Evolutionary conservation across 2,329 filamentous ascomycete species (phyloP), one percentile per base, ranked within the genome.

Genomic region (Fusarium circinatum): DNA sequence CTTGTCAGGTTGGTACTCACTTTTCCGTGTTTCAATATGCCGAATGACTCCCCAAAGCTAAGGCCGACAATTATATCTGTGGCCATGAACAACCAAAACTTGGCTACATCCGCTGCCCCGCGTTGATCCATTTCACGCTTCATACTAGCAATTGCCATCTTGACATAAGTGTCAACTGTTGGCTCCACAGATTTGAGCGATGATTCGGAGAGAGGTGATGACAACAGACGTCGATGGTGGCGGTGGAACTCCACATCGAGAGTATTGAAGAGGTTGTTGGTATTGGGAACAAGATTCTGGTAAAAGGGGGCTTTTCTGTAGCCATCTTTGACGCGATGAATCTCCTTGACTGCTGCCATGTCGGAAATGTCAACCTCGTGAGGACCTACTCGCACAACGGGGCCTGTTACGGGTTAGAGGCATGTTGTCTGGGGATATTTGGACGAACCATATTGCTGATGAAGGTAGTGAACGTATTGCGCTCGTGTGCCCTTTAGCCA

Each of bases 361-460:
- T 60, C 45, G 11, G 34, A 60, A 7, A 60, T 41, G 8, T 54
- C 45, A 5, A 60, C 45, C 2, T 60, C 57, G 3, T 18, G 11
- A 10, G 57, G 34, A 2, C 57, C 57, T 15, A 54, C 45, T 8
- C 45, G 26, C 2, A 60, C 45, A 5, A 60, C 9, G 3, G 57
- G 34, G 12, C 57, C 57, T 54, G 8, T 9, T 5, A 22, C 4
- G 1, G 2, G 13, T 41, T 14, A 38, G 34, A 8, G n/a, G 1
- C 8, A 13, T 6, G 7, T 1, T 24, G 2, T 3, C 12, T 8
- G 5, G 10, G 20, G 9, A 1, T 10, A 2, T 6, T 7, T 7
- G 2, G 9, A 26, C 45, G 6, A 3, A 54, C 57, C 57, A 3
- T 60, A 54, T 41, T 1, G n/a, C 5, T 26, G 45, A 26, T 54